Conservation (phyloP, 768 basidiomycete genomes). For the Hemileccinum impolitum region DNA sequence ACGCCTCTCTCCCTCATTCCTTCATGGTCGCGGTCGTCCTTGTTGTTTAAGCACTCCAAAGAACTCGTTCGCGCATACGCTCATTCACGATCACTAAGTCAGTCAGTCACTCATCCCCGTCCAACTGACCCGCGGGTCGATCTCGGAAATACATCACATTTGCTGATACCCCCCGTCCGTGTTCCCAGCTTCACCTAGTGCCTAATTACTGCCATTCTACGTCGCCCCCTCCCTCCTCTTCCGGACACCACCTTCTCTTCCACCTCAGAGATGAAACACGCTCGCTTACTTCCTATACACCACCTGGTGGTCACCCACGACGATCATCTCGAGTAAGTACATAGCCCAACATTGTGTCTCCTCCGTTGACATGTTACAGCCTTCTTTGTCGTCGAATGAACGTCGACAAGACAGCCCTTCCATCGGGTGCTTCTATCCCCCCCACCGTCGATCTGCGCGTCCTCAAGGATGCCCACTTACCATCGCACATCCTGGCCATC, state of each 20-base stretch:
- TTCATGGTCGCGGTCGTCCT: neutral
- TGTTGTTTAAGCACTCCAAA: no score
- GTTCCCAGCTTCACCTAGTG: conserved; percentile 13
- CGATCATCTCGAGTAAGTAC: conserved; percentile 30
- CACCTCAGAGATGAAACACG: conserved; percentile 13
- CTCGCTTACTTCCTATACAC: conserved; percentile 26
- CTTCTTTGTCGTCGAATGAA: conserved; percentile 33
- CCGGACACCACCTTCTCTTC: conserved; percentile 9
- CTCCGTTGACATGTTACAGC: conserved; percentile 18
- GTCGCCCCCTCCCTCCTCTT: conserved; percentile 13
- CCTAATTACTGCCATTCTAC: no score
- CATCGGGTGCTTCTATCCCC: conserved; percentile 33
- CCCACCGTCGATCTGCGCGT: conserved; percentile 48
- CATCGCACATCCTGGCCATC: conserved; percentile 58
- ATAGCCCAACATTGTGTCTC: neutral
- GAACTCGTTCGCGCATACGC: conserved; percentile 6
- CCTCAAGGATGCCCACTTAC: conserved; percentile 42
- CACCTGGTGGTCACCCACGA: conserved; percentile 15
- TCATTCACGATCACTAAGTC: conserved; percentile 26
- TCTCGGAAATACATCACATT: conserved; percentile 14
- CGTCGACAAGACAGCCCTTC: conserved; percentile 26
- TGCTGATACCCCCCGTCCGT: conserved; percentile 15
- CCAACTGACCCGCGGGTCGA: conserved; percentile 11
- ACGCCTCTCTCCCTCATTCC: neutral
- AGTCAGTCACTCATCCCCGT: no score